phyloP scores from a whole-genome alignment of 2,329 filamentous ascomycete genomes.

The Penicillium corylophilum region DNA sequence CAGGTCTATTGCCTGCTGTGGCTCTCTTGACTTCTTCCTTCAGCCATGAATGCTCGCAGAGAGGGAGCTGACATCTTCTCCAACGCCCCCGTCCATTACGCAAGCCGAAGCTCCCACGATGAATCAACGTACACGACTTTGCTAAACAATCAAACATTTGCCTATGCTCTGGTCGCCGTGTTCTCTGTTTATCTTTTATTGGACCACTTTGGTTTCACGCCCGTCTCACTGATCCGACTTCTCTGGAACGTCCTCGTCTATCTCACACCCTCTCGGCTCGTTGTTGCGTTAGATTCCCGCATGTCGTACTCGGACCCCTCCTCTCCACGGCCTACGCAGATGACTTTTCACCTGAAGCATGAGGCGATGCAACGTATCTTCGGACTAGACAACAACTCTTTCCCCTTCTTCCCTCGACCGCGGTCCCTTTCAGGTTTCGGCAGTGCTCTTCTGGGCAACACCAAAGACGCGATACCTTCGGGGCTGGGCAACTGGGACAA shows the following conservation, averaged over 20 bases:
- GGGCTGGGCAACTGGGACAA: conserved; percentile 92
- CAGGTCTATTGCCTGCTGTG: conserved; percentile 19
- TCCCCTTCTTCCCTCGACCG: conserved; percentile 58
- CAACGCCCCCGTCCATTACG: conserved; percentile 27
- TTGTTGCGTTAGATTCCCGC: conserved; percentile 52
- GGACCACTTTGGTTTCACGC: conserved; percentile 30
- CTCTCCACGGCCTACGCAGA: conserved; percentile 40
- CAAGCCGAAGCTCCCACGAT: conserved; percentile 31
- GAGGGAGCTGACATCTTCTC: conserved; percentile 31
- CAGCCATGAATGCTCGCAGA: conserved; percentile 39
- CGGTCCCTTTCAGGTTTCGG: conserved; percentile 57
- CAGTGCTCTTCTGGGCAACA: conserved; percentile 39
- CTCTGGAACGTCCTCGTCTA: conserved; percentile 43
- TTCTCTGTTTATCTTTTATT: conserved; percentile 32
- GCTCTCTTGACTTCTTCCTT: conserved; percentile 12
- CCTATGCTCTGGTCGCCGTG: conserved; percentile 28
- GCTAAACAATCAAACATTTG: conserved; percentile 30
- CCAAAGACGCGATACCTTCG: conserved; percentile 38
- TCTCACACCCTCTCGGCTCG: conserved; percentile 39
- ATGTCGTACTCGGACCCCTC: conserved; percentile 41
- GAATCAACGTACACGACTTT: conserved; percentile 29
- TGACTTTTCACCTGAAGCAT: conserved; percentile 57
- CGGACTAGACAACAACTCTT: conserved; percentile 60
- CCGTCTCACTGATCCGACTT: conserved; percentile 30
- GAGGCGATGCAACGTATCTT: conserved; percentile 64